These are phyloP conservation scores for Flaveria brownii DNA, from an alignment of 129 eudicot genomes.

Conservation along the genomic window DNA sequence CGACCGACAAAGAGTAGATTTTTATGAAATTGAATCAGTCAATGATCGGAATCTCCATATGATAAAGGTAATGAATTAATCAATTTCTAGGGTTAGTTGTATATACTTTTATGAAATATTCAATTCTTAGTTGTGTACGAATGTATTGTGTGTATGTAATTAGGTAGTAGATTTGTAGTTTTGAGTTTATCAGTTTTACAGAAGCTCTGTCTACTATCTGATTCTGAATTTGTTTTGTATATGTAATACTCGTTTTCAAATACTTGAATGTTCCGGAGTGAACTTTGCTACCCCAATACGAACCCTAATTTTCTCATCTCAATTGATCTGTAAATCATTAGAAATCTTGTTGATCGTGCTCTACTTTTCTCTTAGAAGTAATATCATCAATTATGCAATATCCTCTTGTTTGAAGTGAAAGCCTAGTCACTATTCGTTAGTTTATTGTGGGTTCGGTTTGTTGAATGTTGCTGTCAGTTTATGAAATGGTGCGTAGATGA, in stretches of 20 bases:
- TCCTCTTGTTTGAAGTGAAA: too few species aligned
- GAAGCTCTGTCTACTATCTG: background rate
- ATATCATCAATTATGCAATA: background rate
- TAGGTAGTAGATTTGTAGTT: too few species aligned
- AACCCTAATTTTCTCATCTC: constrained; percentile 14
- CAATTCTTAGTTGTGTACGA: too few species aligned
- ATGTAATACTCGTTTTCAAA: background rate
- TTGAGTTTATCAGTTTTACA: too few species aligned
- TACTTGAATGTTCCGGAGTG: background rate
- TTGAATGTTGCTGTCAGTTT: background rate
- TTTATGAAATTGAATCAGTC: background rate
- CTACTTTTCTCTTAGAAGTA: background rate
- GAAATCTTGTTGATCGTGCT: background rate
- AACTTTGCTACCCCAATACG: background rate
- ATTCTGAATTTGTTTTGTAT: background rate
- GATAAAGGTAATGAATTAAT: background rate
- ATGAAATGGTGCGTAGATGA: background rate
- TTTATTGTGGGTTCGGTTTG: background rate
- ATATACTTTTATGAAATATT: too few species aligned
- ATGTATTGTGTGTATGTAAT: too few species aligned
- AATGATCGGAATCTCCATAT: background rate
- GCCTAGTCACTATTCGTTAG: too few species aligned
- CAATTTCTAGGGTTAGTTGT: too few species aligned
- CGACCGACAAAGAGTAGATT: background rate
- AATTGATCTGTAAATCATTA: background rate